Base-by-base conservation (phyloP, 2,329 filamentous ascomycete genomes). In the Grosmannia huntii region DNA sequence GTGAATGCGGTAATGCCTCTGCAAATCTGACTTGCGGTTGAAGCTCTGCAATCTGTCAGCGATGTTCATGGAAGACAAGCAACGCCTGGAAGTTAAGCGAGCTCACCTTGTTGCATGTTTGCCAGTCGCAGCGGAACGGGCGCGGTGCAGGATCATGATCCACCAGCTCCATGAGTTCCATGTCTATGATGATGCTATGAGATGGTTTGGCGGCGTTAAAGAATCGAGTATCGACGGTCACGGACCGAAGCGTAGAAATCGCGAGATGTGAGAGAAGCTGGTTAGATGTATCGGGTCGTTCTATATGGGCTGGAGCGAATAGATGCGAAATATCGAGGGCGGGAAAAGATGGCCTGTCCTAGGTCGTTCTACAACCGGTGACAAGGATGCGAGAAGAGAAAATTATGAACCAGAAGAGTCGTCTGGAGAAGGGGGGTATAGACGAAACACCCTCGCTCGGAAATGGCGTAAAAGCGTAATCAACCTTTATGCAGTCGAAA, bases 21-120 rank as follows among this genome's bases (percentile, higher is more conserved):
- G 83, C 60, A 87, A 72, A 65, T 87, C 84, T 21, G 84, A 87
- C 69, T 87, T 87, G 65, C 84, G 77, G 70, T 86, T 86, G 74
- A 87, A 87, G 71, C 81, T 84, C 84, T 87, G 64, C n/a, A 49
- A 9, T 16, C 31, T 41, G 53, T 56, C 21, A 56, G 48, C 19
- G 10, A 1, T 50, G 14, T 50, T 9, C 48, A 50, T 5, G 11
- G 25, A 14, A 28, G 21, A 9, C 7, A 27, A n/a, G 4, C 14
- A n/a, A 19, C 12, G 16, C 12, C 23, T 16, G 9, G 36, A 38
- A 38, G 14, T 25, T 12, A 14, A 11, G 10, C 10, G 3, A 3
- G 41, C 75, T 60, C 70, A 85, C 82, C 76, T 85, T 85, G 65
- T 73, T 78, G 69, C 82, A 85, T 25, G 73, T 70, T 61, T 80